These are phyloP conservation scores for Trichoderma asperellum DNA, from an alignment of 2,329 filamentous ascomycete species.

Conservation along the genomic window DNA sequence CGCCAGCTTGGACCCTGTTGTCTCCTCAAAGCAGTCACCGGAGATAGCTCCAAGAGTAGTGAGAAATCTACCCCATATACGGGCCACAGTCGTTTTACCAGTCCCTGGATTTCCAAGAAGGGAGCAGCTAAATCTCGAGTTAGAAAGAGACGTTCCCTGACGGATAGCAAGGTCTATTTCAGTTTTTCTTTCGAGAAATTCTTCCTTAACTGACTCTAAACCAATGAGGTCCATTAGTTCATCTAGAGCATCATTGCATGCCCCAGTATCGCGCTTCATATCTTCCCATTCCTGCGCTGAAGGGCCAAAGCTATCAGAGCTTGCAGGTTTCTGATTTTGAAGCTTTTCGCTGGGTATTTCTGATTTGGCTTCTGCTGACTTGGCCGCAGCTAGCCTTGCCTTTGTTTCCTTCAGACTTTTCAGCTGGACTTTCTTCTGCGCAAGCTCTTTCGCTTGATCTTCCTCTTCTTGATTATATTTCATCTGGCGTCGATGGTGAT, in stretches of 20 bases:
- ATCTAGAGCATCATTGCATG: constrained; percentile 60
- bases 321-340: background rate
- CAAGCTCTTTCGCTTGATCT: constrained; percentile 48
- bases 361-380: constrained; percentile 28
- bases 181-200: constrained; percentile 65
- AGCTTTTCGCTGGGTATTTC: background rate
- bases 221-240: constrained; percentile 71
- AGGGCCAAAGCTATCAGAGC: constrained; percentile 27
- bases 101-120: constrained; percentile 77
- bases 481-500: constrained; percentile 48
- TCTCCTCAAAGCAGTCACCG: constrained; percentile 65
- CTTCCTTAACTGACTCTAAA: constrained; percentile 67
- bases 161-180: constrained; percentile 62
- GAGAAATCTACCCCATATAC: constrained; percentile 70
- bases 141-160: constrained; percentile 58
- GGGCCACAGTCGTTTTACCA: constrained; percentile 78
- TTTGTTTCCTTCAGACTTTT: constrained; percentile 44
- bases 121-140: constrained; percentile 64
- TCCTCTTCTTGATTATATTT: constrained; percentile 51
- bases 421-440: constrained; percentile 53
- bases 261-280: constrained; percentile 58
- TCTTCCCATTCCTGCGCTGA: constrained; percentile 63
- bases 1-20: constrained; percentile 68
- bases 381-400: constrained; percentile 26
- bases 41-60: constrained; percentile 64